Base-by-base conservation (phyloP, 805 yeast genomes). In the Saturnispora bothae region DNA sequence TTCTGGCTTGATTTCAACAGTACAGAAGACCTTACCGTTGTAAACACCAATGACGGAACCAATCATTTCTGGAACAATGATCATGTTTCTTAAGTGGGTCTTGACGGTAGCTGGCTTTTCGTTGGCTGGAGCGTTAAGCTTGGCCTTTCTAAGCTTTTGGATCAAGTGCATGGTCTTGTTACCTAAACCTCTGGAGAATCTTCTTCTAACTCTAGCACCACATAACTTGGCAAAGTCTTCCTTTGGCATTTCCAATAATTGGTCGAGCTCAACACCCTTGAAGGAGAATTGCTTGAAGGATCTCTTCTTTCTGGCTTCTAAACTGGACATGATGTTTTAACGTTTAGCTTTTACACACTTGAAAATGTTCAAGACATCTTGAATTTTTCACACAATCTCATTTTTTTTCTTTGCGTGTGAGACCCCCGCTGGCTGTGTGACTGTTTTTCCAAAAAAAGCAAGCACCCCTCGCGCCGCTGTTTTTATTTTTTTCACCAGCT, bases 1-100 rank as follows among this genome's bases (percentile, higher is more conserved):
- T 78, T 92, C 99, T 64, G 98, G 96, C 71, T 76, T 86, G 73
- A 92, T 74, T 72, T 92, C 99, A 69, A 92, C 96, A 61, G 80
- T 83, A 94, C 89, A 89, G 94, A 92, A 92, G 59, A 76, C 84
- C 78, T 92, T 92, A 76, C 99, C 99, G 80, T 92, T 92, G 95
- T 92, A 92, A 60, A 92, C 83, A 74, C 96, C 96, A 59, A 92
- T 79, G 55, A 89, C 94, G 48, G 96, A 85, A 67, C 98, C 98
- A 61, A 92, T 86, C 98, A 92, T 92, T 79, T 92, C 99, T 73
- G 99, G 99, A 55, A 92, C 92, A 63, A 92, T 67, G 67, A 92
- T 70, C 95, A 88, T 85, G 83, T 88, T 88, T 82, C 98, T 89
- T 69, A 92, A 83, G 74, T 92, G 99, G 57, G 99, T 92, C 83